Base-by-base conservation (phyloP, 2,329 filamentous ascomycete species). In the Penicillium rolfsii region DNA sequence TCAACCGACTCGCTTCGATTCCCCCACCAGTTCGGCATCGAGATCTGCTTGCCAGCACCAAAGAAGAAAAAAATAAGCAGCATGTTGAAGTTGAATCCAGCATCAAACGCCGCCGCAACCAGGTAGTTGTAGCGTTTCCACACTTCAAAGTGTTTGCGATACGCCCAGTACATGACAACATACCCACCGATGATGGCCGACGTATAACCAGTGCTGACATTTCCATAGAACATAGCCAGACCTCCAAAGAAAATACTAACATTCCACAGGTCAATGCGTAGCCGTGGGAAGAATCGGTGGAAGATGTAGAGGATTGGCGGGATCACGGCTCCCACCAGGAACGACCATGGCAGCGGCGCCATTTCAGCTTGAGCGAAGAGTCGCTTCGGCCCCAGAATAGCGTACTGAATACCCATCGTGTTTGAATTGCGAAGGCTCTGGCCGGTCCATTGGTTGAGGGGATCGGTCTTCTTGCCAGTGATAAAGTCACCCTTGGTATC, bases 21-120 rank as follows among this genome's bases (percentile, higher is more conserved):
- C 0, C 85, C 85, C 84, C 85, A 88, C 86, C 86, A 88, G 62
- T 85, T 70, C n/a, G 85, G 84, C 85, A 87, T 87, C 16, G 73
- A 77, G 7, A 87, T 74, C 35, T 84, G 77, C 75, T 83, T 86
- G 0, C 80, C 84, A 6, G 82, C 81, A 1, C 84, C 83, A 65
- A 87, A 86, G 62, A 82, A 83, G 60, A 87, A 69, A 70, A 87
- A 88, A n/a, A 87, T 82, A 19, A 87, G 74, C 61, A 88, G 65
- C 80, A 87, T 81, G 63, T 86, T 86, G 22, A 87, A 75, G 69
- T 88, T 88, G 69, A 86, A 88, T 0, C 84, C 85, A 0, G 85
- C 84, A 70, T 88, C 85, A 65, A 87, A 85, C 0, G 85, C 85
- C 1, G 85, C 85, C 0, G 84, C 85, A 16, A 87, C 71, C 36